These are phyloP conservation scores for Aspergillus ibericus DNA, from an alignment of 2,329 filamentous ascomycete genomes.

Conservation along the genomic window DNA sequence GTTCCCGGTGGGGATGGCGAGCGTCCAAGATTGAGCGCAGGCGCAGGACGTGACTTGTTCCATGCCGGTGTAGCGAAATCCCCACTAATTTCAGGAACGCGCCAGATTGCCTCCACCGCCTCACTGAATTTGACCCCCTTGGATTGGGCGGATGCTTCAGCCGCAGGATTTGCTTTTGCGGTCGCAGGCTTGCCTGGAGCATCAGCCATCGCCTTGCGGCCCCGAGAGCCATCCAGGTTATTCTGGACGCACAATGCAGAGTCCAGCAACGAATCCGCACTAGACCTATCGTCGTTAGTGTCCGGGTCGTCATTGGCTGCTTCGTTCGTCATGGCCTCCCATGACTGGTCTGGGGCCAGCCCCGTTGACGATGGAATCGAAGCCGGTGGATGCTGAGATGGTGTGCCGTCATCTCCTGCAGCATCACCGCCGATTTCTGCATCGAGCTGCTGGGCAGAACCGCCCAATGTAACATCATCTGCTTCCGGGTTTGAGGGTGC, in stretches of 20 bases:
- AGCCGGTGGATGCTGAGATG: slow-evolving; percentile 6
- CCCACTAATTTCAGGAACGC: slow-evolving; percentile 30
- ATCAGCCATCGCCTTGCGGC: slow-evolving; percentile 7
- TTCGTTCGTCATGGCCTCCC: slow-evolving; percentile 7
- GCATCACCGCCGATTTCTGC: slow-evolving; percentile 1
- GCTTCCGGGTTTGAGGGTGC: background rate
- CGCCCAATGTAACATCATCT: background rate
- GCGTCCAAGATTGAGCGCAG: slow-evolving; percentile 15
- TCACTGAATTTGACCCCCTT: slow-evolving; percentile 11
- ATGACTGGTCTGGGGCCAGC: background rate
- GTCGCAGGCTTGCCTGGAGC: slow-evolving; percentile 5
- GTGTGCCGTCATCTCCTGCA: slow-evolving; percentile 5
- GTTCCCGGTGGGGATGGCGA: slow-evolving; percentile 36
- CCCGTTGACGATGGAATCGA: slow-evolving; percentile 9
- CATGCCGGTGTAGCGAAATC: slow-evolving; percentile 27
- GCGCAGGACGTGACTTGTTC: slow-evolving; percentile 18
- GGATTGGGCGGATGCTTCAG: slow-evolving; percentile 18
- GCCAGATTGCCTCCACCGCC: slow-evolving; percentile 30
- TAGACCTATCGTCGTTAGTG: slow-evolving; percentile 22
- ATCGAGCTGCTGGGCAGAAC: background rate
- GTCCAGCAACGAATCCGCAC: slow-evolving; percentile 26
- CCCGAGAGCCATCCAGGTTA: background rate
- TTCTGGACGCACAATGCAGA: slow-evolving; percentile 17
- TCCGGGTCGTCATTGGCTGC: slow-evolving; percentile 12
- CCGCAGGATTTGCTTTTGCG: slow-evolving; percentile 21